Percentiles rank a stretch among this genome's conserved stretches.
Evolutionary conservation across 768 basidiomycete species (phyloP).

Genomic region (Gloeostereum incarnatum): DNA sequence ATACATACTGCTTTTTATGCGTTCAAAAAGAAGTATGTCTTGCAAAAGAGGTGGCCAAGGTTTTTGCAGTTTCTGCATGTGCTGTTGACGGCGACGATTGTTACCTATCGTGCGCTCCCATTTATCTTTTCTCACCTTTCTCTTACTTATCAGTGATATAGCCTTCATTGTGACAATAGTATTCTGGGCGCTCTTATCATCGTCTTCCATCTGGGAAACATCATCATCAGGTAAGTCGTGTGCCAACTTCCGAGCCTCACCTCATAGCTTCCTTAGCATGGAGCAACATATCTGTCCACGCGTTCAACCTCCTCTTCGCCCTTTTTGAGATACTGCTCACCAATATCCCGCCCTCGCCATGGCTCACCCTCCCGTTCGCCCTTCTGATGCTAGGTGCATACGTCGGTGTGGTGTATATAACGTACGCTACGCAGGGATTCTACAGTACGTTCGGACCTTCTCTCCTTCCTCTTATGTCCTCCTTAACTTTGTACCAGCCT

Average conservation of each 20-base stretch:
- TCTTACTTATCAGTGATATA: conserved; percentile 14
- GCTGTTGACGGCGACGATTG: conserved; percentile 38
- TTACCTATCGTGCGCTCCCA: conserved; percentile 44
- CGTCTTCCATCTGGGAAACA: conserved; percentile 28
- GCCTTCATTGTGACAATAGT: conserved; percentile 58
- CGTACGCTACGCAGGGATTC: conserved; percentile 46
- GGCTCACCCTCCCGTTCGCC: conserved; percentile 36
- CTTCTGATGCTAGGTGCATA: conserved; percentile 46
- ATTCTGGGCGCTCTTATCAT: conserved; percentile 48
- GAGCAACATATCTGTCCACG: conserved; percentile 51
- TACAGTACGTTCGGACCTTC: conserved; percentile 40
- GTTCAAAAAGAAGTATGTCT: conserved; percentile 29
- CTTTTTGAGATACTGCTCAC: conserved; percentile 51
- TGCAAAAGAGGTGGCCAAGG: conserved; percentile 47
- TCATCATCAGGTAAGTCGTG: conserved; percentile 25
- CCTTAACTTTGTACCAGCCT: conserved; percentile 30
- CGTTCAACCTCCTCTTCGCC: conserved; percentile 46
- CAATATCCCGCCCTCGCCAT: conserved; percentile 40
- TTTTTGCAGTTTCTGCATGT: conserved; percentile 48
- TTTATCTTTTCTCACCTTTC: background rate
- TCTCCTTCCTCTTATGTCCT: background rate
- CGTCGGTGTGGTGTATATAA: conserved; percentile 63
- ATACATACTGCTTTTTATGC: conserved; percentile 40
- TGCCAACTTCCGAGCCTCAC: background rate
- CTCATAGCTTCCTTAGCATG: conserved; percentile 31